phyloP scores from a whole-genome alignment of 768 basidiomycete species.

The Dacryopinax spathularia region DNA sequence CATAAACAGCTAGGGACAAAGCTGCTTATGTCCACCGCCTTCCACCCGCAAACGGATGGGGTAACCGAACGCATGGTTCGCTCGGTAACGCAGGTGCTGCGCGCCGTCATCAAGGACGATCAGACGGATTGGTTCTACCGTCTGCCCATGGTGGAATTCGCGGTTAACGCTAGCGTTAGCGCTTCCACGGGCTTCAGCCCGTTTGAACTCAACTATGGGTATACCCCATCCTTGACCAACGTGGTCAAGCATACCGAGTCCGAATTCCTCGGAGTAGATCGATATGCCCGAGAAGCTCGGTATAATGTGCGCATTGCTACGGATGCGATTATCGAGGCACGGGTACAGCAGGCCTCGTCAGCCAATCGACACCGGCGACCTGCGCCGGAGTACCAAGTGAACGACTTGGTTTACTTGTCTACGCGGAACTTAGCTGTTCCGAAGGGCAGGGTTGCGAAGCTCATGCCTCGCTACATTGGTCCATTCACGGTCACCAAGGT shows the following conservation, averaged over 20 bases:
- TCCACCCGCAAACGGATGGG: too few relatives aligned
- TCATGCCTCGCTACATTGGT: too few relatives aligned
- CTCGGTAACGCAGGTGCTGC: neutral
- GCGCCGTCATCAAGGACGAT: too few relatives aligned
- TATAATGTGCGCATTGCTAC: conserved; percentile 4
- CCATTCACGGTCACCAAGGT: too few relatives aligned
- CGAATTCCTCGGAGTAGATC: conserved; percentile 6
- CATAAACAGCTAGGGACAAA: conserved; percentile 21
- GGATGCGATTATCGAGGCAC: conserved; percentile 7
- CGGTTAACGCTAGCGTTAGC: conserved; percentile 14
- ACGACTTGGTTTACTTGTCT: too few relatives aligned
- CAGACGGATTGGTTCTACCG: conserved; percentile 14
- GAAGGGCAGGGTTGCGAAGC: too few relatives aligned
- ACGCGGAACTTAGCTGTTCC: too few relatives aligned
- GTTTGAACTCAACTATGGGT: conserved; percentile 19
- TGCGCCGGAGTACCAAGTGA: too few relatives aligned
- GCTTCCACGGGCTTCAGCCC: conserved; percentile 13
- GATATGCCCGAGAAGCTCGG: conserved; percentile 3
- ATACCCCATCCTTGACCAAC: conserved; percentile 6
- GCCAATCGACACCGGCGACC: conserved; percentile 6
- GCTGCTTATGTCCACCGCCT: conserved; percentile 28
- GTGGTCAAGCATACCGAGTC: conserved; percentile 5
- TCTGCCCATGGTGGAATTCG: conserved; percentile 15
- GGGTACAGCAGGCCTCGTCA: conserved; percentile 4
- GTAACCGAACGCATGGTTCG: conserved; percentile 25